These are phyloP conservation scores for Fusarium oxysporum DNA, from an alignment of 2,329 filamentous ascomycete species.

Conservation along the genomic window DNA sequence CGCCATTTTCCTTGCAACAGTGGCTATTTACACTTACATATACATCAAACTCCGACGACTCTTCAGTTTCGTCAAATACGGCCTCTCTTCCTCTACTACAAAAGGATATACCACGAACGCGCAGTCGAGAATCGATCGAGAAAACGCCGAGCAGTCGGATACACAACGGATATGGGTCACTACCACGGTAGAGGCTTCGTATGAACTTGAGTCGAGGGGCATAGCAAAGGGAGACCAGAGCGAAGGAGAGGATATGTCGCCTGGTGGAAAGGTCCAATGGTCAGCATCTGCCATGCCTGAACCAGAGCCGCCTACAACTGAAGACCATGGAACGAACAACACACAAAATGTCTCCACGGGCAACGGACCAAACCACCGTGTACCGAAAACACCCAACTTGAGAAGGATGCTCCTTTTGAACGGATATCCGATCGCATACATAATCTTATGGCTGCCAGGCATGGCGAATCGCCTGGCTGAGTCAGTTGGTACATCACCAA, in stretches of 20 bases:
- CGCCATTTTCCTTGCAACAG: not conserved
- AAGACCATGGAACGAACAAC: not conserved
- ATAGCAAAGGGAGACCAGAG: not conserved
- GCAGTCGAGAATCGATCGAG: not conserved
- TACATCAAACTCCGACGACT: not conserved
- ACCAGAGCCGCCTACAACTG: not conserved
- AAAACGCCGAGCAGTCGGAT: not conserved
- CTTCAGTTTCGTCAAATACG: not conserved
- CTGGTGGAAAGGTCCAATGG: not conserved
- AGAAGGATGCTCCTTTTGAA: not conserved
- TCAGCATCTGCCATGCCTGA: not conserved
- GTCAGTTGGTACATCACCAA: not conserved
- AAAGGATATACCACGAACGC: not conserved
- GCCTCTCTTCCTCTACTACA: not conserved
- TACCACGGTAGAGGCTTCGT: not conserved
- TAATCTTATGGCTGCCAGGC: not conserved
- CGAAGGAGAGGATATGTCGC: not conserved
- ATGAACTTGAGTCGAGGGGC: not conserved
- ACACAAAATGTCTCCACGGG: not conserved
- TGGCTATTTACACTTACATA: not conserved
- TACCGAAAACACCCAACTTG: not conserved
- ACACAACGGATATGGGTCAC: not conserved
- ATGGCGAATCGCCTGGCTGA: constrained; percentile 1
- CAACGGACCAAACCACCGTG: not conserved
- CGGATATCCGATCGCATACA: not conserved